Percentiles rank a stretch among this genome's conserved stretches.
These are phyloP conservation scores for Posidonia oceanica DNA, from an alignment of 116 monocot species.

Conservation along the genomic window DNA sequence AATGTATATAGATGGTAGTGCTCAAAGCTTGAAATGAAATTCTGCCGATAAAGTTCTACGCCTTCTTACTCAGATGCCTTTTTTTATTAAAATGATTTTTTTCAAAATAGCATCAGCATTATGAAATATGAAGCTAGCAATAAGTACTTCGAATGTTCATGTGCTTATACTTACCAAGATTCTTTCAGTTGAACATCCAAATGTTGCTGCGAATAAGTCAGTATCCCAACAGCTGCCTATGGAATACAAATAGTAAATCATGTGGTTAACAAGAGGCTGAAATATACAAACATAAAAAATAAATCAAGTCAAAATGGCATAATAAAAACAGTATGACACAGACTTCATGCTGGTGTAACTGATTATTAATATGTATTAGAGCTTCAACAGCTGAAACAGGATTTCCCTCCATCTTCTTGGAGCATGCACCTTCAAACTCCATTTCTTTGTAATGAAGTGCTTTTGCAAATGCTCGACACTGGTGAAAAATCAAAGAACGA, in stretches of 20 bases:
- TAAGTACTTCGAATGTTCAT: not conserved
- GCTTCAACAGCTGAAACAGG: conserved; percentile 95
- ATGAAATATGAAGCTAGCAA: not conserved
- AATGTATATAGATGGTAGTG: no score
- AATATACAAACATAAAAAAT: no score
- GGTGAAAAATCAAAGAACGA: conserved; percentile 3
- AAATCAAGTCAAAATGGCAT: not conserved
- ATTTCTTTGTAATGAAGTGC: conserved; percentile 99
- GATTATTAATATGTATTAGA: conserved; percentile 98
- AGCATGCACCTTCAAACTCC: conserved; percentile 93
- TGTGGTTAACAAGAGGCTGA: not conserved
- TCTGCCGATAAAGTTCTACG: no score
- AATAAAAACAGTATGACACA: not conserved
- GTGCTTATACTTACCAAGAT: conserved; percentile 58
- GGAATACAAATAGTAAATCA: not conserved
- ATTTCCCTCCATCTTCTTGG: conserved; percentile 90
- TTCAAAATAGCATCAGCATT: no score
- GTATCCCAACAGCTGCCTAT: conserved; percentile 93
- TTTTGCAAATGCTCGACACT: conserved; percentile 99
- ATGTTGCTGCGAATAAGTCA: conserved; percentile 89
- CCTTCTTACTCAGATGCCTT: no score
- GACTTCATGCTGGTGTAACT: conserved; percentile 98
- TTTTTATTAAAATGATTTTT: no score
- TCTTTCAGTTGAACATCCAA: conserved; percentile 94
- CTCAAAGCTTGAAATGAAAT: no score